Percentiles rank a stretch among this genome's conserved stretches.
Conservation (phyloP, 805 yeast genomes). For the Spathaspora gorwiae region DNA sequence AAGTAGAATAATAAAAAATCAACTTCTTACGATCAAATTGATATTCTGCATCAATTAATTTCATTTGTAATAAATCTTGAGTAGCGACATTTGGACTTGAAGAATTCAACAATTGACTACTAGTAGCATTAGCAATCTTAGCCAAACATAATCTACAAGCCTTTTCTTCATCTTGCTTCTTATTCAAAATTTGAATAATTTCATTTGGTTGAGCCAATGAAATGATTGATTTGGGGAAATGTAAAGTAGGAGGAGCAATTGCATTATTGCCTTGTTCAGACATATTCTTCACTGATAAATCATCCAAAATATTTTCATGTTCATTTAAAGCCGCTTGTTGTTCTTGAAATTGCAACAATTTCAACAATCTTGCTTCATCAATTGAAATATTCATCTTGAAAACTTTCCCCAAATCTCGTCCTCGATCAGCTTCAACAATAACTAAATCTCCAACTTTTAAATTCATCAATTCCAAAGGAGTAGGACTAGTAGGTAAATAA, state of each 20-base stretch:
- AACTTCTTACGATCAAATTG: conserved; percentile 78
- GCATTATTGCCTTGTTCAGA: conserved; percentile 9
- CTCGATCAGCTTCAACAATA: conserved; percentile 81
- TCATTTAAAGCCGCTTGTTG: conserved; percentile 58
- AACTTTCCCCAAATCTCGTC: conserved; percentile 69
- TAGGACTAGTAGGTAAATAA: conserved; percentile 41
- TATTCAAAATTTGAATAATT: conserved; percentile 51
- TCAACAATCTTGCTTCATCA: conserved; percentile 65
- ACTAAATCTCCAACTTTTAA: conserved; percentile 62
- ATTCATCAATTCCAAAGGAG: conserved; percentile 13
- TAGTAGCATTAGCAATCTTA: conserved; percentile 44
- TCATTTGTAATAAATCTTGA: conserved; percentile 39
- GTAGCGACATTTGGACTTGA: conserved; percentile 1
- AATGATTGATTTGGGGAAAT: conserved; percentile 64
- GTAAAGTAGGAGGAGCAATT: conserved; percentile 44
- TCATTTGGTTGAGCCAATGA: conserved; percentile 61
- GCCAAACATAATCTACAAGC: conserved; percentile 59
- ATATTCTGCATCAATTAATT: conserved; percentile 70
- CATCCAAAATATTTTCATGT: conserved; percentile 11
- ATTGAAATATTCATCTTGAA: conserved; percentile 52
- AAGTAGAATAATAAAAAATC: conserved; percentile 60
- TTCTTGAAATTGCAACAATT: conserved; percentile 63
- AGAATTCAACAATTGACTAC: conserved; percentile 4
- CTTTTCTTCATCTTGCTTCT: conserved; percentile 64
- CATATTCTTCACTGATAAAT: conserved; percentile 21